phyloP scores from a whole-genome alignment of 768 basidiomycete species.

The Royoungia palumana region DNA sequence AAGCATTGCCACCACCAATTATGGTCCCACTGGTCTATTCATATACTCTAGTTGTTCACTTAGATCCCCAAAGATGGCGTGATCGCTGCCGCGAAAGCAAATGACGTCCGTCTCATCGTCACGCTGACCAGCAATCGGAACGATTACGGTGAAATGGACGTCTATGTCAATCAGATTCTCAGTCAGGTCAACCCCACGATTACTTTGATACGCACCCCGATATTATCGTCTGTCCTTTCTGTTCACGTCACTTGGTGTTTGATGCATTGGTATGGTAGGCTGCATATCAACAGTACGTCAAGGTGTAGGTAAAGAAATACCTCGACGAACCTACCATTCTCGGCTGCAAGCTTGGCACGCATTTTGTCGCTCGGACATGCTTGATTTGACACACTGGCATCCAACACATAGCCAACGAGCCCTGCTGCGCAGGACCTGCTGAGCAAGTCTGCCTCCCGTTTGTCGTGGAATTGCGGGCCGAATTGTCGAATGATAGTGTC shows the following conservation, averaged over 20 bases:
- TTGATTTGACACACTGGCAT: neutral
- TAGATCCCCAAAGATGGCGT: constrained; percentile 14
- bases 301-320: constrained; percentile 23
- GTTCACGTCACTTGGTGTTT: neutral
- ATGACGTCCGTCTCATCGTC: constrained; percentile 20
- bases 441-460: neutral
- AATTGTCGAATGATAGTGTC: neutral
- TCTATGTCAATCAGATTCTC: constrained; percentile 28
- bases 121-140: constrained; percentile 23
- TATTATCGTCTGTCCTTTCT: constrained; percentile 13
- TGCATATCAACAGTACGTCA: constrained; percentile 26
- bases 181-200: constrained; percentile 26
- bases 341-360: constrained; percentile 22
- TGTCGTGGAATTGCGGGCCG: neutral
- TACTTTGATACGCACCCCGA: constrained; percentile 25
- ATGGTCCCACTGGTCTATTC: constrained; percentile 53
- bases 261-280: constrained; percentile 1
- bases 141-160: constrained; percentile 26
- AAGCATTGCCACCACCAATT: constrained; percentile 49
- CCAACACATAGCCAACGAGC: constrained; percentile 18
- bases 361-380: neutral
- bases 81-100: constrained; percentile 18
- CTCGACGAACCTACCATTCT: constrained; percentile 25
- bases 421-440: constrained; percentile 17
- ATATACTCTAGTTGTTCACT: neutral